Conservation (phyloP, 2,329 filamentous ascomycete genomes). For the Fusarium caatingaense region DNA sequence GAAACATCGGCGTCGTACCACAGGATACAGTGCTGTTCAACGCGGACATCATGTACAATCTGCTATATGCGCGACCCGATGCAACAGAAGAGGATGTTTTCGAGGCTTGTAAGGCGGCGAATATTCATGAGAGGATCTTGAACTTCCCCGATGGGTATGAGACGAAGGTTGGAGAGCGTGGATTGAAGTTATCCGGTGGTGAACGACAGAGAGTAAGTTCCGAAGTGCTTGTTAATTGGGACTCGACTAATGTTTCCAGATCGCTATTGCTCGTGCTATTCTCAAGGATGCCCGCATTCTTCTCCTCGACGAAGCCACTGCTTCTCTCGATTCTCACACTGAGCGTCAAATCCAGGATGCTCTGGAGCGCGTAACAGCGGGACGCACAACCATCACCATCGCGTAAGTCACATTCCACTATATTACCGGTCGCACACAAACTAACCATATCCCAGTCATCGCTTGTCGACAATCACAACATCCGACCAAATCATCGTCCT, state of each 20-base stretch:
- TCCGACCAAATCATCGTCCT: conserved; percentile 67
- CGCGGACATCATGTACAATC: conserved; percentile 66
- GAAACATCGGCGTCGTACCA: conserved; percentile 58
- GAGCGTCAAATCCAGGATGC: conserved; percentile 68
- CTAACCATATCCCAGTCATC: conserved; percentile 55
- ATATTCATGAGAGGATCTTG: conserved; percentile 66
- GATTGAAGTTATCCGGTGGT: conserved; percentile 67
- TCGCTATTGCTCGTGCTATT: conserved; percentile 72
- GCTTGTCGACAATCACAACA: conserved; percentile 67
- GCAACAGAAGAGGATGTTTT: conserved; percentile 62
- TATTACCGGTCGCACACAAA: accelerated
- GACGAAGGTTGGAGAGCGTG: conserved; percentile 65
- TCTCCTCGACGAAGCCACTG: conserved; percentile 78
- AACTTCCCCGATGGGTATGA: conserved; percentile 64
- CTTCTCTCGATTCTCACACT: conserved; percentile 72
- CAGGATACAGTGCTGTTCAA: conserved; percentile 63
- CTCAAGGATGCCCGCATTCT: conserved; percentile 77
- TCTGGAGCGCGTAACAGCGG: conserved; percentile 59
- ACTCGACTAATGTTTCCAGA: conserved; percentile 35
- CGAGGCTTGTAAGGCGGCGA: conserved; percentile 63
- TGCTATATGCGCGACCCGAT: conserved; percentile 62
- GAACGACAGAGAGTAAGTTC: conserved; percentile 65
- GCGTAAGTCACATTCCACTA: not conserved
- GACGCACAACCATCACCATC: conserved; percentile 62
- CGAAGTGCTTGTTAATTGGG: accelerated